phyloP scores from a whole-genome alignment of 441 rosid genomes.

The Manihot esculenta region DNA sequence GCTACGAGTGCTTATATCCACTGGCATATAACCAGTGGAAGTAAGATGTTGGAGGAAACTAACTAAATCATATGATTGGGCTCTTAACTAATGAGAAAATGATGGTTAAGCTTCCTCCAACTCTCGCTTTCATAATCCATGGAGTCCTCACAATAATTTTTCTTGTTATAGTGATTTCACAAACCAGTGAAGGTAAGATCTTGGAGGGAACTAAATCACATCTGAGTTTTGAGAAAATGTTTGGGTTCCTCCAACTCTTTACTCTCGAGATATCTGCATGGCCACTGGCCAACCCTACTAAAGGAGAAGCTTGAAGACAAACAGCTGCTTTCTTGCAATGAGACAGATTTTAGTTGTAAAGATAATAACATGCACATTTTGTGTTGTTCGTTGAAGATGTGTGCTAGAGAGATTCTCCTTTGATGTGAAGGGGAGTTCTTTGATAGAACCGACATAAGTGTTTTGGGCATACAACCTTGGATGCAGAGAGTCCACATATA shows the following conservation, averaged over 20 bases:
- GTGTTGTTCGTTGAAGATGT: no score
- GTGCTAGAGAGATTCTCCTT: no score
- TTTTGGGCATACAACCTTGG: slow-evolving; percentile 69
- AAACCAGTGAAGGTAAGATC: slow-evolving; percentile 1
- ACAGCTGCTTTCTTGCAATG: no score
- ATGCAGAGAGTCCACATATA: slow-evolving; percentile 65
- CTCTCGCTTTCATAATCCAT: slow-evolving; percentile 12
- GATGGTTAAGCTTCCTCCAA: slow-evolving; percentile 20
- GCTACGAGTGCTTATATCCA: no score
- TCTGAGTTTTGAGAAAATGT: neutral
- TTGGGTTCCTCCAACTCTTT: slow-evolving; percentile 10
- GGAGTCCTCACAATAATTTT: neutral
- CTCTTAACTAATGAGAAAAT: neutral
- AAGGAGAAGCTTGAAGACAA: no score
- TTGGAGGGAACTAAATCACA: neutral
- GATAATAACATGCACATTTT: neutral
- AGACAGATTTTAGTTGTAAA: neutral
- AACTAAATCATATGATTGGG: no score
- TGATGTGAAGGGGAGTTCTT: no score
- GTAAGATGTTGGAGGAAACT: no score
- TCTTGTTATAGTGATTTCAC: neutral
- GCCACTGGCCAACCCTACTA: neutral
- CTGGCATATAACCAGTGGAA: no score
- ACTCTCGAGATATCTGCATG: slow-evolving; percentile 1
- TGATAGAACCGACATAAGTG: no score